Percentiles rank a stretch among this genome's conserved stretches.
phyloP scores from a whole-genome alignment of 192 early-diverging fungal species.

The Glomus cerebriforme region DNA sequence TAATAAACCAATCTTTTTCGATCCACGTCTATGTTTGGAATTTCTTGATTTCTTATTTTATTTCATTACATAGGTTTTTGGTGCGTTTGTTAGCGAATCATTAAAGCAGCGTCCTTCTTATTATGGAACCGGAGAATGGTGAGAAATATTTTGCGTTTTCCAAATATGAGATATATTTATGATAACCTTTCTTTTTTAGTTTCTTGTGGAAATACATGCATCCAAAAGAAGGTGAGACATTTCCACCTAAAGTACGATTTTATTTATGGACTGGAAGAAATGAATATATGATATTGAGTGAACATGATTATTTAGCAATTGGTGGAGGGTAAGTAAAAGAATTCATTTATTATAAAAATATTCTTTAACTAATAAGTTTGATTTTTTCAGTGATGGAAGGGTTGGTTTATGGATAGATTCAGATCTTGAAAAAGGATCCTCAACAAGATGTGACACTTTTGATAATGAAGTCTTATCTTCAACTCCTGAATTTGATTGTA shows the following conservation, averaged over 20 bases:
- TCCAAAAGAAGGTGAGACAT: conserved; percentile 35
- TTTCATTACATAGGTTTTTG: conserved; percentile 65
- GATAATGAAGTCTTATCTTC: conserved; percentile 68
- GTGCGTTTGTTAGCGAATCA: conserved; percentile 72
- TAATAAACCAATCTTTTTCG: not conserved
- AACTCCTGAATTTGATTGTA: conserved; percentile 22
- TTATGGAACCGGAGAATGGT: conserved; percentile 87
- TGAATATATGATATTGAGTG: conserved; percentile 77
- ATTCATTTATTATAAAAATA: not conserved
- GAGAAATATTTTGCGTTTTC: conserved; percentile 10
- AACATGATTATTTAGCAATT: conserved; percentile 73
- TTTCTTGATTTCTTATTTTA: not conserved
- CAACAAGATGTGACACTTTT: conserved; percentile 70
- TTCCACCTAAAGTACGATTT: conserved; percentile 35
- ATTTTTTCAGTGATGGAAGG: conserved; percentile 59
- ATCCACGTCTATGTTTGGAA: not conserved
- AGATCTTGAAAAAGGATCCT: conserved; percentile 69
- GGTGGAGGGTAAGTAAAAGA: conserved; percentile 64
- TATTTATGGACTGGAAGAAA: conserved; percentile 78
- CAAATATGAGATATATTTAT: conserved; percentile 11
- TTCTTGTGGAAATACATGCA: conserved; percentile 67
- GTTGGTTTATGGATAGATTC: conserved; percentile 77
- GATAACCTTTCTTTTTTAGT: conserved; percentile 40
- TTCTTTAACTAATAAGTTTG: not conserved
- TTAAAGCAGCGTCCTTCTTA: conserved; percentile 64